Percentiles rank a stretch among this genome's conserved stretches.
Conservation (phyloP, 164 flowering plant species). For the Liriodendron chinense region DNA sequence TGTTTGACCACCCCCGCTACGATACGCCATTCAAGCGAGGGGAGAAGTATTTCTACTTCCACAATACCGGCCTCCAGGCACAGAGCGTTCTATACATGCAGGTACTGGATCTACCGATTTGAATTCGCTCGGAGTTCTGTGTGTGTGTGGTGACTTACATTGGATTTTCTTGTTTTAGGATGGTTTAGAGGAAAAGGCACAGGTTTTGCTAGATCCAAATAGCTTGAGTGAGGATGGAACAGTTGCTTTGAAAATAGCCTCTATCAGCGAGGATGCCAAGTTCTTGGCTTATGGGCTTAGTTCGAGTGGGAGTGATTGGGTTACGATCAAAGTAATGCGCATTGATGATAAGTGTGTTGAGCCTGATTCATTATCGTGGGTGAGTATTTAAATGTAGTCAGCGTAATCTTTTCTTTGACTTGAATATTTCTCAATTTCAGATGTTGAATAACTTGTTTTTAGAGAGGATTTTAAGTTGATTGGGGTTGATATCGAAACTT, state of each 20-base stretch:
- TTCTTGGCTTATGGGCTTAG: conserved; percentile 87
- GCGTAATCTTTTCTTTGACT: no score
- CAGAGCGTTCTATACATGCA: conserved; percentile 85
- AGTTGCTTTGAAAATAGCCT: conserved; percentile 49
- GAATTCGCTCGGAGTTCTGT: neutral
- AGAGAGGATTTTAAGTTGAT: no score
- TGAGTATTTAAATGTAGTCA: conserved; percentile 22
- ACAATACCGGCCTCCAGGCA: conserved; percentile 91
- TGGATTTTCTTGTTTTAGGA: conserved; percentile 39
- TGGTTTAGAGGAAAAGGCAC: conserved; percentile 72
- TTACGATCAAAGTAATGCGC: conserved; percentile 78
- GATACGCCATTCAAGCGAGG: conserved; percentile 63
- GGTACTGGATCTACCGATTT: conserved; percentile 31
- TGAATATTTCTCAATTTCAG: no score
- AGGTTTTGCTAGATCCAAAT: conserved; percentile 94
- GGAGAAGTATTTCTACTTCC: conserved; percentile 84
- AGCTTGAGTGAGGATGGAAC: conserved; percentile 96
- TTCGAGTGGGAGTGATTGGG: conserved; percentile 98
- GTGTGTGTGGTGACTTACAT: no score
- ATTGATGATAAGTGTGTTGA: conserved; percentile 62
- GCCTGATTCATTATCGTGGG: conserved; percentile 81
- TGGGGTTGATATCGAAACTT: no score
- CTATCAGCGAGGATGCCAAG: conserved; percentile 86
- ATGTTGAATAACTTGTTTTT: no score
- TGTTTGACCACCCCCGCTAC: conserved; percentile 77